phyloP scores from a whole-genome alignment of 2,329 filamentous ascomycete genomes.

The Calycina marina region DNA sequence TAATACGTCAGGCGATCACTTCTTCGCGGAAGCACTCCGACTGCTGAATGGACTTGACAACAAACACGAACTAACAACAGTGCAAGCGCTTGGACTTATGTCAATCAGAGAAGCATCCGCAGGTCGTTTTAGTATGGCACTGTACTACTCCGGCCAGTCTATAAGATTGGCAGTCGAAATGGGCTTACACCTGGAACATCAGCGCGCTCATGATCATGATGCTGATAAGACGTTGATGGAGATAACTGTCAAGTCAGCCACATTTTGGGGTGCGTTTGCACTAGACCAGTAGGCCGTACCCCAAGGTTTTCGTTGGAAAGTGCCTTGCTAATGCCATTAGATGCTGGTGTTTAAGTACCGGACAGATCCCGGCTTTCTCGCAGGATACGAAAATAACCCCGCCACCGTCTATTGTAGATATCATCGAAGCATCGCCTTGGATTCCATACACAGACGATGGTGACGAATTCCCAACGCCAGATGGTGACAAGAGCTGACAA shows the following conservation, averaged over 20 bases:
- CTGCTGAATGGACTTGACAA: slow-evolving; percentile 38
- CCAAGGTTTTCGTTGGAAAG: slow-evolving; percentile 35
- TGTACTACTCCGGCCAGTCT: slow-evolving; percentile 57
- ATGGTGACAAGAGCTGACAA: background rate
- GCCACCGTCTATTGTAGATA: slow-evolving; percentile 44
- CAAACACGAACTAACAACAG: slow-evolving; percentile 50
- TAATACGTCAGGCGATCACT: slow-evolving; percentile 53
- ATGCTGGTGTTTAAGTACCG: slow-evolving; percentile 51
- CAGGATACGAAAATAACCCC: slow-evolving; percentile 39
- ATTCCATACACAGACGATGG: slow-evolving; percentile 22
- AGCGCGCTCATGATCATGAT: slow-evolving; percentile 10
- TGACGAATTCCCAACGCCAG: slow-evolving; percentile 2
- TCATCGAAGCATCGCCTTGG: slow-evolving; percentile 43
- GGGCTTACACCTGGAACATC: slow-evolving; percentile 11
- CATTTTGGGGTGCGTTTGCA: slow-evolving; percentile 31
- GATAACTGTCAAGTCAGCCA: slow-evolving; percentile 29
- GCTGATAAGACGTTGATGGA: slow-evolving; percentile 23
- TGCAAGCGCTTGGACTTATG: slow-evolving; percentile 64
- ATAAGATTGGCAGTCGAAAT: slow-evolving; percentile 49
- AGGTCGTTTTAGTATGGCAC: slow-evolving; percentile 56
- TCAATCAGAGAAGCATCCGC: slow-evolving; percentile 57
- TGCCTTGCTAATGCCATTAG: slow-evolving; percentile 22
- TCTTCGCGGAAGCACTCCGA: slow-evolving; percentile 54
- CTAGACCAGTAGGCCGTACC: slow-evolving; percentile 40
- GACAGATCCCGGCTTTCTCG: slow-evolving; percentile 45